Evolutionary conservation across 1,284 basidiomycete genomes (phyloP).

Genomic region (Sphaerobolus stellatus): DNA sequence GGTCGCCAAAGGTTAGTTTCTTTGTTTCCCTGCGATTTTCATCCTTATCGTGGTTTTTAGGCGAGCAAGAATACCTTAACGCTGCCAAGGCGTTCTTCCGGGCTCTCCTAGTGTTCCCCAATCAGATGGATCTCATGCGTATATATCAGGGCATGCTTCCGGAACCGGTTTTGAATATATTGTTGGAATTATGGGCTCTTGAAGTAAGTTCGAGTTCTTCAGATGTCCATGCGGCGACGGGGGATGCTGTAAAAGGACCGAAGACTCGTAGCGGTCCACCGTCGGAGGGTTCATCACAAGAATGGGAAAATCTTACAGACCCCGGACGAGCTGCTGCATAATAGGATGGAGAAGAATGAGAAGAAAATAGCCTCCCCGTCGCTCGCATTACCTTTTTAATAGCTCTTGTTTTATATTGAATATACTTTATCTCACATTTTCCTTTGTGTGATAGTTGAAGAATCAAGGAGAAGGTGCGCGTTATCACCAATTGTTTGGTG

Average conservation of each 20-base stretch:
- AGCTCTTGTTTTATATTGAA: constrained; percentile 47
- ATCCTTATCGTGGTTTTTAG: constrained; percentile 38
- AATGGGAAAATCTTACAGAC: constrained; percentile 82
- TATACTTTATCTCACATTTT: constrained; percentile 44
- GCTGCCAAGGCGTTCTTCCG: constrained; percentile 92
- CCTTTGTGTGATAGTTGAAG: constrained; percentile 52
- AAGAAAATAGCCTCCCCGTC: constrained; percentile 12
- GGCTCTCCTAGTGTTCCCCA: constrained; percentile 92
- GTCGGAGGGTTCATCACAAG: constrained; percentile 80
- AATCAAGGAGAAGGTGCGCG: constrained; percentile 73
- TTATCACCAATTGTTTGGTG: constrained; percentile 24
- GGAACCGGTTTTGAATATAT: constrained; percentile 82
- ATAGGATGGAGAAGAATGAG: no score
- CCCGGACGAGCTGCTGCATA: no score
- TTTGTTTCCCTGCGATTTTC: background rate
- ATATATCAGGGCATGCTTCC: constrained; percentile 95
- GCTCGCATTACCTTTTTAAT: constrained; percentile 24
- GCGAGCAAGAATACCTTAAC: constrained; percentile 71
- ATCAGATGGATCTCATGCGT: constrained; percentile 86
- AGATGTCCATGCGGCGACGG: constrained; percentile 32
- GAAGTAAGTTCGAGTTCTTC: constrained; percentile 76
- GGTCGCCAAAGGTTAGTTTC: constrained; percentile 65
- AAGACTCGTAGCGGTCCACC: constrained; percentile 52
- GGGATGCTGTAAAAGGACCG: constrained; percentile 32
- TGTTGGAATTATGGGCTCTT: constrained; percentile 86